These are phyloP conservation scores for Solanum sejunctum DNA, from an alignment of 257 asterid species.

Conservation along the genomic window DNA sequence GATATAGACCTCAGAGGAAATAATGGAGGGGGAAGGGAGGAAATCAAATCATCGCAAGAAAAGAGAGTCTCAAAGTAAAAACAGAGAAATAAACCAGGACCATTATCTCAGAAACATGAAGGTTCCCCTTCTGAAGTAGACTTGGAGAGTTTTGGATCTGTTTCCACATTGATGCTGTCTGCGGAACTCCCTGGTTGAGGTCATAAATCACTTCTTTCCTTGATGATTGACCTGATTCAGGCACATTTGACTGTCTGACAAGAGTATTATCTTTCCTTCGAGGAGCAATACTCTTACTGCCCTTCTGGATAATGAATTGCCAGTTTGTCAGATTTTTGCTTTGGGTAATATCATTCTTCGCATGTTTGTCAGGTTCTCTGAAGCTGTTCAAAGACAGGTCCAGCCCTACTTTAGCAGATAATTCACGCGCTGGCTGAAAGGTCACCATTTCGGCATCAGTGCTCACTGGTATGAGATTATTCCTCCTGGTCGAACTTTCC, in stretches of 20 bases:
- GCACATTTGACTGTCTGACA: neutral
- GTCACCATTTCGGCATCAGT: neutral
- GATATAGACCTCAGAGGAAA: neutral
- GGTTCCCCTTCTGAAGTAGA: neutral
- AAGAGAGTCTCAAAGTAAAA: neutral
- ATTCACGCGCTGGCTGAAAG: neutral
- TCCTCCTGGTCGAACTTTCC: constrained; percentile 17
- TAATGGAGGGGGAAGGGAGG: neutral
- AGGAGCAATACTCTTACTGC: neutral
- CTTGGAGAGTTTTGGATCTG: neutral
- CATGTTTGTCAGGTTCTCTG: constrained; percentile 5
- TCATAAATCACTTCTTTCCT: neutral
- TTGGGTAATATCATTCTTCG: constrained; percentile 3
- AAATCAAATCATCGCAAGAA: neutral
- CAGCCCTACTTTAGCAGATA: constrained; percentile 17
- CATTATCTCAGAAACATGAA: neutral
- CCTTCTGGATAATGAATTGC: constrained; percentile 1
- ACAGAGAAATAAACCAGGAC: neutral
- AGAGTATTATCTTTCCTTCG: neutral
- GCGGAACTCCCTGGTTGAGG: constrained; percentile 1
- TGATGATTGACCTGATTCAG: neutral
- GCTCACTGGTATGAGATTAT: neutral
- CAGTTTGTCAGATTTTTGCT: neutral
- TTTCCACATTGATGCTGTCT: neutral
- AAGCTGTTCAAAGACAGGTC: constrained; percentile 54